phyloP scores from a whole-genome alignment of 1,139 yeast genomes.

The Suhomyces wounanorum region DNA sequence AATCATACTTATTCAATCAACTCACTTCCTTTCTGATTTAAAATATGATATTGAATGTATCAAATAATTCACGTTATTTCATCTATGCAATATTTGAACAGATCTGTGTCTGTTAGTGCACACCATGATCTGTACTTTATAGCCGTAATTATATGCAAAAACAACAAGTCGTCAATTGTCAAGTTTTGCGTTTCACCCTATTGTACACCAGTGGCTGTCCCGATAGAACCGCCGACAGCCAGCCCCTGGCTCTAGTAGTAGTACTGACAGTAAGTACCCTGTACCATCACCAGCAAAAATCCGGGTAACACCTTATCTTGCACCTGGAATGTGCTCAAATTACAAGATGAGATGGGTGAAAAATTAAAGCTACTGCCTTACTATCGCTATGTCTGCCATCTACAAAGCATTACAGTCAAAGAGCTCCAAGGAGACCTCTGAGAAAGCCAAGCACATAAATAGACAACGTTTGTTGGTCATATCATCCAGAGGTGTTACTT shows the following conservation, averaged over 20 bases:
- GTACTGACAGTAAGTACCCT: no score
- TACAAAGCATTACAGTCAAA: slow-evolving; percentile 68
- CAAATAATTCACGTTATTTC: not conserved
- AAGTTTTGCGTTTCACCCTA: no score
- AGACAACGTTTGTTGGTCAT: slow-evolving; percentile 83
- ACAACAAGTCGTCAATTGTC: not conserved
- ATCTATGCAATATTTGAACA: not conserved
- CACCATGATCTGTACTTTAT: slow-evolving; percentile 6
- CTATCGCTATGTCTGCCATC: slow-evolving; percentile 55
- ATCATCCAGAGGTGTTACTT: slow-evolving; percentile 92
- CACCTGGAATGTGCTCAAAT: slow-evolving; percentile 3
- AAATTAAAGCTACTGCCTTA: slow-evolving; percentile 6
- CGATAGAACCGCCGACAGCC: no score
- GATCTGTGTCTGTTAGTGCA: not conserved
- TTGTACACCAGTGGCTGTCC: not conserved
- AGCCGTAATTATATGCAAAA: slow-evolving; percentile 2
- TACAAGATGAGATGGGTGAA: slow-evolving; percentile 14
- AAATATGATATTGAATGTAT: not conserved
- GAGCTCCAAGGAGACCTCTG: slow-evolving; percentile 44
- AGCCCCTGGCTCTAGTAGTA: no score
- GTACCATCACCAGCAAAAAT: no score
- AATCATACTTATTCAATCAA: slow-evolving; percentile 6
- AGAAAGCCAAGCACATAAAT: slow-evolving; percentile 59
- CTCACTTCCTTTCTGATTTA: not conserved
- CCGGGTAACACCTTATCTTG: slow-evolving; percentile 11